Evolutionary conservation across 176 grass and related monocot species (phyloP).

Genomic region (Oryza nivara): DNA sequence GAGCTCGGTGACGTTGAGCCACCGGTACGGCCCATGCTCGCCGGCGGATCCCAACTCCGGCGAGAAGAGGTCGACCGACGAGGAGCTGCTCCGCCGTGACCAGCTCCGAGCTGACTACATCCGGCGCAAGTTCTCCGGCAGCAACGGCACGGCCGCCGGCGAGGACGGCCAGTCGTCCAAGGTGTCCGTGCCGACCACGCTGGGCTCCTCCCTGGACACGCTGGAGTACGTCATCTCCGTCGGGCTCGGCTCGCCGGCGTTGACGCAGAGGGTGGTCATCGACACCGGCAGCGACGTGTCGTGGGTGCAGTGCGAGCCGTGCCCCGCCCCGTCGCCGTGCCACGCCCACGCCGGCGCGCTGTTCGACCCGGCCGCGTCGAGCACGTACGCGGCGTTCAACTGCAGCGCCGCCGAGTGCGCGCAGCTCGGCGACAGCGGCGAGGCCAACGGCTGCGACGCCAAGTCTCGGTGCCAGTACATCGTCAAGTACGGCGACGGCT

Average conservation of each 20-base stretch:
- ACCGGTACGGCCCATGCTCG: too few species aligned
- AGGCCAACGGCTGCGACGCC: constrained; percentile 31
- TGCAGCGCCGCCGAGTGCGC: constrained; percentile 29
- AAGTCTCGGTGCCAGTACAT: constrained; percentile 54
- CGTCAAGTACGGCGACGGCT: constrained; percentile 59
- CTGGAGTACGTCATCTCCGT: constrained; percentile 63
- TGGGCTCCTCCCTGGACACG: constrained; percentile 37
- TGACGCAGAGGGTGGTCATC: constrained; percentile 44
- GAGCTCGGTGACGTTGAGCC: too few species aligned
- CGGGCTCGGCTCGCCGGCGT: constrained; percentile 43
- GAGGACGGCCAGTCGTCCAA: too few species aligned
- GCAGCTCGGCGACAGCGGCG: constrained; percentile 25
- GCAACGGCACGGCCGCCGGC: too few species aligned
- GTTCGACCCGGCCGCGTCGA: constrained; percentile 60
- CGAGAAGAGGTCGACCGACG: too few species aligned
- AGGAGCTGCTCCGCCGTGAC: too few species aligned
- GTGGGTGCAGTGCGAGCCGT: constrained; percentile 80
- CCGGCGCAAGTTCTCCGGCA: too few species aligned
- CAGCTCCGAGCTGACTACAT: too few species aligned
- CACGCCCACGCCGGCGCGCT: constrained; percentile 44
- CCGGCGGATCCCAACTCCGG: too few species aligned
- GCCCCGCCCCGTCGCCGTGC: constrained; percentile 22
- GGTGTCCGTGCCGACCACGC: too few species aligned
- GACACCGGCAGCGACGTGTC: constrained; percentile 76
- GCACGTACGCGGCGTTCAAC: constrained; percentile 48